These are phyloP conservation scores for Sphaerulina vaccinii DNA, from an alignment of 2,329 filamentous ascomycete species.

Conservation along the genomic window DNA sequence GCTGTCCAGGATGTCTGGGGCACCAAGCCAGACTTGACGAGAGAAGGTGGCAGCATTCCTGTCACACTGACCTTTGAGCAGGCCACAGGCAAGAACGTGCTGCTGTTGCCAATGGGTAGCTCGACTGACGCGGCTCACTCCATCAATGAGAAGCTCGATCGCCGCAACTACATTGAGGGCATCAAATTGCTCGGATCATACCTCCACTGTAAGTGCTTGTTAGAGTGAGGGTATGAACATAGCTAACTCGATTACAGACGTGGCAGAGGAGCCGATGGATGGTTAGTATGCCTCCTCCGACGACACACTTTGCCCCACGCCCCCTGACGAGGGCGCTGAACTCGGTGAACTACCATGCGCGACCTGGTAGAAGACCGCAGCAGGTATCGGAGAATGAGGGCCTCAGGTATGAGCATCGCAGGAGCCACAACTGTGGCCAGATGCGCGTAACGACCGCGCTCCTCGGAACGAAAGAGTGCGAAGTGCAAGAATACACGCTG, in stretches of 20 bases:
- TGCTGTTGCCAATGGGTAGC: constrained; percentile 94
- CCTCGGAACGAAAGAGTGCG: too few species aligned
- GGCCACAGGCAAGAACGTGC: constrained; percentile 95
- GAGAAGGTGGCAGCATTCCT: constrained; percentile 95
- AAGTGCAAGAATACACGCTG: too few species aligned
- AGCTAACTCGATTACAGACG: constrained; percentile 46
- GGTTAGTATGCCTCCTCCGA: constrained; percentile 4
- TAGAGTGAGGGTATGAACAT: not conserved
- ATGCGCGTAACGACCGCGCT: too few species aligned
- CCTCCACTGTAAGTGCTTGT: constrained; percentile 62
- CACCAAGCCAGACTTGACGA: constrained; percentile 88
- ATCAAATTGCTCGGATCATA: constrained; percentile 95
- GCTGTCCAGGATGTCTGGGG: constrained; percentile 95
- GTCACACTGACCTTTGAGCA: constrained; percentile 97
- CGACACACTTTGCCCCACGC: too few species aligned
- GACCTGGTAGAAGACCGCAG: too few species aligned
- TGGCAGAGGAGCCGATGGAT: constrained; percentile 75
- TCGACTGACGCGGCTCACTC: constrained; percentile 87
- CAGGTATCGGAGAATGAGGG: too few species aligned
- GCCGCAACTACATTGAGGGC: constrained; percentile 96
- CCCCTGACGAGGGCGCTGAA: too few species aligned
- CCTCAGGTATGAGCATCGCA: too few species aligned
- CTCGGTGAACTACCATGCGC: too few species aligned
- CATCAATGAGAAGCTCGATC: constrained; percentile 98
- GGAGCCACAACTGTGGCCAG: too few species aligned